These are phyloP conservation scores for Bolboschoenoplectus hybrid DNA, from an alignment of 202 grass and related monocot genomes.

Conservation along the genomic window DNA sequence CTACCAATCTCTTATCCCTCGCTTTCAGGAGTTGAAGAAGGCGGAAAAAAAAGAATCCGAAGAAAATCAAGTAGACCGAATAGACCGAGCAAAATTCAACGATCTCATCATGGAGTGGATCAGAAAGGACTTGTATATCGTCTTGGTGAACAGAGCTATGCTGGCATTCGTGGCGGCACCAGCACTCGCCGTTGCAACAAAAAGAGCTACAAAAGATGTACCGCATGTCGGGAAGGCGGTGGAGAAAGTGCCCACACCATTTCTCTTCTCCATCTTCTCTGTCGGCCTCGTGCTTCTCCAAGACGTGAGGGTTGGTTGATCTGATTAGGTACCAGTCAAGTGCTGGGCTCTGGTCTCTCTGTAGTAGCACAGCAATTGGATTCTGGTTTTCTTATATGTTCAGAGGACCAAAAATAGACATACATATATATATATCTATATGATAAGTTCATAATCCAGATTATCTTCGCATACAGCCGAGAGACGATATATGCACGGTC, in stretches of 20 bases:
- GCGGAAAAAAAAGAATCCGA: too few species aligned
- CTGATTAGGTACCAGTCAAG: background rate
- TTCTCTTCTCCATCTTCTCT: slow-evolving; percentile 60
- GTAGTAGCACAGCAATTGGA: background rate
- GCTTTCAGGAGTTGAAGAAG: slow-evolving; percentile 33
- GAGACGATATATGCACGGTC: too few species aligned
- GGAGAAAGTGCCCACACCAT: slow-evolving; percentile 66
- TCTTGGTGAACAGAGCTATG: slow-evolving; percentile 57
- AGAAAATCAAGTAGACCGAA: background rate
- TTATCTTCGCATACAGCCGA: background rate
- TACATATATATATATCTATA: background rate
- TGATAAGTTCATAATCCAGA: background rate
- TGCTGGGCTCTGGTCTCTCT: background rate
- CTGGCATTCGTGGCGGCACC: slow-evolving; percentile 58
- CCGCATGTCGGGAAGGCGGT: slow-evolving; percentile 49
- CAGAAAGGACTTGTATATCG: slow-evolving; percentile 50
- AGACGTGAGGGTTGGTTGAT: slow-evolving; percentile 41
- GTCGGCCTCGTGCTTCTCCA: slow-evolving; percentile 60
- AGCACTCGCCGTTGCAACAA: slow-evolving; percentile 51
- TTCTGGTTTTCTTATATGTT: background rate
- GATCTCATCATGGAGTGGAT: slow-evolving; percentile 59
- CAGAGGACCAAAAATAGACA: background rate
- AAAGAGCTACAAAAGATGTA: slow-evolving; percentile 51
- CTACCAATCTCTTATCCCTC: background rate
- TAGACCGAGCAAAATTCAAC: slow-evolving; percentile 47